These are phyloP conservation scores for Elaphomyces granulatus DNA, from an alignment of 495 filamentous ascomycete genomes.

Conservation along the genomic window DNA sequence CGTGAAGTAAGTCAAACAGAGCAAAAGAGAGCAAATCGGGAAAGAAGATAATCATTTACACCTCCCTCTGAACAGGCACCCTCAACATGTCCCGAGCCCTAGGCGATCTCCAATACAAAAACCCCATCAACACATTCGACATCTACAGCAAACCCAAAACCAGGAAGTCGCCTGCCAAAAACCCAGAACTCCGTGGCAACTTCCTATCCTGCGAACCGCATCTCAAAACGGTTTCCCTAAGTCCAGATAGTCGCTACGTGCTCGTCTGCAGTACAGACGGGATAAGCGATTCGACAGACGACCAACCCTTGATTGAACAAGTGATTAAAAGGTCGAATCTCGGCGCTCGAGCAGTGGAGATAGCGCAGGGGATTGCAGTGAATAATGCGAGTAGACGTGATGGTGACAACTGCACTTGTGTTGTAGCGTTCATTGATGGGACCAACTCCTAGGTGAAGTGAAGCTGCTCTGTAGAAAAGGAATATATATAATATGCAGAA, in stretches of 20 bases:
- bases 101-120: slow-evolving; percentile 32
- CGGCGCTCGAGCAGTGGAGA: slow-evolving; percentile 19
- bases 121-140: slow-evolving; percentile 20
- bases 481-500: too few species aligned
- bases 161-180: slow-evolving; percentile 3
- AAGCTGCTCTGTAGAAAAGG: too few species aligned
- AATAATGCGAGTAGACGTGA: slow-evolving; percentile 5
- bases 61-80: slow-evolving; percentile 10
- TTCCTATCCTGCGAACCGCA: slow-evolving; percentile 24
- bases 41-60: too few species aligned
- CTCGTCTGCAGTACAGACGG: slow-evolving; percentile 22
- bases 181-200: slow-evolving; percentile 13
- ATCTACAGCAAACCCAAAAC: neutral
- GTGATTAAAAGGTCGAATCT: slow-evolving; percentile 22
- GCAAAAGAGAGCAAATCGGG: too few species aligned
- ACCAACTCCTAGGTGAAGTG: neutral
- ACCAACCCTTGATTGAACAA: slow-evolving; percentile 18
- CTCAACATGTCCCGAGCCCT: slow-evolving; percentile 32
- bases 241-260: slow-evolving; percentile 17
- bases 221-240: slow-evolving; percentile 13
- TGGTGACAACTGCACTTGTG: slow-evolving; percentile 25
- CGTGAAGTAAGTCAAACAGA: too few species aligned
- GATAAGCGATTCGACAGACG: slow-evolving; percentile 19
- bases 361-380: slow-evolving; percentile 17
- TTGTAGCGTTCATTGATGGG: slow-evolving; percentile 21